A percentile compares a stretch with the other conserved stretches of the same genome.
Conservation (phyloP, 2,329 filamentous ascomycete genomes). For the Phoma sp. region DNA sequence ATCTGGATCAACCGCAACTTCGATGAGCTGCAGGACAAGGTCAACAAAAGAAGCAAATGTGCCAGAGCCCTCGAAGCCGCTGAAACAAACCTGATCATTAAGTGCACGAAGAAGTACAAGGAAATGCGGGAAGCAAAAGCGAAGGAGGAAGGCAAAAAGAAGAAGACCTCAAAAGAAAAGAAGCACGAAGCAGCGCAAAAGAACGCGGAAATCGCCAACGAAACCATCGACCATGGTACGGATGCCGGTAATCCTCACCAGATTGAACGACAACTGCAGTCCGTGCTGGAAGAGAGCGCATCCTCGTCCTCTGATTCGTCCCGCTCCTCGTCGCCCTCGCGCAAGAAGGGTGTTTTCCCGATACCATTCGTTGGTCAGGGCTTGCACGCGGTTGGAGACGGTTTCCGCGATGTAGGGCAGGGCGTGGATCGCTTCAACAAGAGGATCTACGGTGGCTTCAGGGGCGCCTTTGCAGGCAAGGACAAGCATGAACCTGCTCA, state of each 20-base stretch:
- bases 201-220: slow-evolving; percentile 58
- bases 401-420: slow-evolving; percentile 59
- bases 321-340: slow-evolving; percentile 42
- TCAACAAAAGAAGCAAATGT: slow-evolving; percentile 74
- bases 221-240: slow-evolving; percentile 60
- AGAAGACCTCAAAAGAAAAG: slow-evolving; percentile 58
- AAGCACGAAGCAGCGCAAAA: slow-evolving; percentile 70
- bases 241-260: slow-evolving; percentile 65
- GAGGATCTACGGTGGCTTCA: slow-evolving; percentile 49
- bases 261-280: slow-evolving; percentile 57
- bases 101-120: slow-evolving; percentile 79
- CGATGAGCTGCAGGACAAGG: slow-evolving; percentile 82
- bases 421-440: slow-evolving; percentile 48
- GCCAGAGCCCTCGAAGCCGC: slow-evolving; percentile 77
- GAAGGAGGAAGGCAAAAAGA: slow-evolving; percentile 64
- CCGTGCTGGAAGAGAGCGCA: slow-evolving; percentile 49
- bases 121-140: slow-evolving; percentile 69
- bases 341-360: slow-evolving; percentile 41
- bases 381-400: slow-evolving; percentile 51
- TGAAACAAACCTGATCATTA: slow-evolving; percentile 82
- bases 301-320: slow-evolving; percentile 43
- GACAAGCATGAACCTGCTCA: slow-evolving; percentile 17
- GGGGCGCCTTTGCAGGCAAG: slow-evolving; percentile 38
- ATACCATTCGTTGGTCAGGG: slow-evolving; percentile 53
- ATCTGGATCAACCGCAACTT: slow-evolving; percentile 96